These are phyloP conservation scores for Globisporangium polare DNA, from an alignment of 352 stramenopile species.

Conservation along the genomic window DNA sequence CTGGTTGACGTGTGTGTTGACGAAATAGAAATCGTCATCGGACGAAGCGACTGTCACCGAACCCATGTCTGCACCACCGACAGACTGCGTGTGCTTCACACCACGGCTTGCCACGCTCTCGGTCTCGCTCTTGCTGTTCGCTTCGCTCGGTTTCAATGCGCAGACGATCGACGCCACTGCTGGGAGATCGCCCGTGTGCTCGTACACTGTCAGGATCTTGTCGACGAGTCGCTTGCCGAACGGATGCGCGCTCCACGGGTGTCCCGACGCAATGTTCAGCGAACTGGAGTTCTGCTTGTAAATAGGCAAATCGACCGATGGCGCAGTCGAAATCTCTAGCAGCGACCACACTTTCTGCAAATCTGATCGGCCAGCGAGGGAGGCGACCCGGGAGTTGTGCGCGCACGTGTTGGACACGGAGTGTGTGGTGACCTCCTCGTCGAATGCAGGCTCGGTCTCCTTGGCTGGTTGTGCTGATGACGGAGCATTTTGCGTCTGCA, in stretches of 20 bases:
- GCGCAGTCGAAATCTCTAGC: constrained; percentile 60
- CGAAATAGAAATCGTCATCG: constrained; percentile 19
- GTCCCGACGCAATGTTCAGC: constrained; percentile 32
- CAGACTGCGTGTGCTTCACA: not conserved
- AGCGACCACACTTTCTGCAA: constrained; percentile 83
- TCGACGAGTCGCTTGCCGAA: constrained; percentile 74
- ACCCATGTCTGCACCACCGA: not conserved
- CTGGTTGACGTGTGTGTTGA: constrained; percentile 5
- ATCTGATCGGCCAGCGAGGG: constrained; percentile 54
- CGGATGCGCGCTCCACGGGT: constrained; percentile 77
- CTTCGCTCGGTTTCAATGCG: constrained; percentile 41
- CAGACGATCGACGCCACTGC: constrained; percentile 79
- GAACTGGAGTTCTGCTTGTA: constrained; percentile 28
- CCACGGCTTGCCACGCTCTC: not conserved
- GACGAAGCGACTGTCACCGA: constrained; percentile 9
- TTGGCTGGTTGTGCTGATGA: not conserved
- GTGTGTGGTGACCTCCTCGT: constrained; percentile 7
- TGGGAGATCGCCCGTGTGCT: constrained; percentile 70
- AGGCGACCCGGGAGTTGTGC: constrained; percentile 52
- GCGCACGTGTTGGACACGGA: constrained; percentile 45
- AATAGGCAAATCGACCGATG: constrained; percentile 43
- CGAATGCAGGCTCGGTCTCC: not conserved
- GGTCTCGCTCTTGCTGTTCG: constrained; percentile 6
- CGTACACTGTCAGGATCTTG: constrained; percentile 77
- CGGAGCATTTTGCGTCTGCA: constrained; percentile 16